Evolutionary conservation across 1,284 basidiomycete genomes (phyloP), one percentile per base, ranked within the genome.

Genomic region (Boletus calvinii): DNA sequence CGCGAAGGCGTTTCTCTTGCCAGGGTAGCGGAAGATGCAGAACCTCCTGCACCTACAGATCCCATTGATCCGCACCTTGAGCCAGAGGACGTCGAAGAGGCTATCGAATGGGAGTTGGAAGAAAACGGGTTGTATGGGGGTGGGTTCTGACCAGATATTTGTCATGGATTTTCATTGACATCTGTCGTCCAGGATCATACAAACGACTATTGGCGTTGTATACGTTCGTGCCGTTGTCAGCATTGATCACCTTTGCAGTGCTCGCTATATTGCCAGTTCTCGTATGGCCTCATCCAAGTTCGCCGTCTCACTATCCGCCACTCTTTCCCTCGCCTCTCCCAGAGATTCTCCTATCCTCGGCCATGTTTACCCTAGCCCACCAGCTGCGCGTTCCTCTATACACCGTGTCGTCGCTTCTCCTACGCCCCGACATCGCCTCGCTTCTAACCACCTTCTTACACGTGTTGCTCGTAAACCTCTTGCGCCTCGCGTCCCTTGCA

Each of bases 71-170:
- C 55, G 18, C 41, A 48, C 4, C 53, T 53, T 31, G 60, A 57
- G 32, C 63, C 64, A 22, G 71, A 67, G 26, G 67, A 66, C 24
- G 62, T 57, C 1, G 68, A 68, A 8, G 72, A 72, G 52, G 71
- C 74, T 17, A 65, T 78, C 36, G 80, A 85, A 44, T 77, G 78
- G 68, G 76, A 79, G 51, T 64, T 88, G 45, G 81, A 78, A 51
- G 75, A 76, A 54, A 74, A 78, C 46, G 85, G 85, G 1, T 63
- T 85, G 31, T 87, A 84, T 59, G 62, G 72, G 57, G 85, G 85
- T 84, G 57, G 47, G 72, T 64, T n/a, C 48, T 29, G 18, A 12
- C 48, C 4, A 26, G 6, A 3, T 20, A 30, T 17, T 2, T 24
- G 30, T 34, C 43, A 20, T 20, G 2, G 10, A 22, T n/a, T 22